phyloP scores from a whole-genome alignment of 352 stramenopile species.

The Globisporangium nodosum region DNA sequence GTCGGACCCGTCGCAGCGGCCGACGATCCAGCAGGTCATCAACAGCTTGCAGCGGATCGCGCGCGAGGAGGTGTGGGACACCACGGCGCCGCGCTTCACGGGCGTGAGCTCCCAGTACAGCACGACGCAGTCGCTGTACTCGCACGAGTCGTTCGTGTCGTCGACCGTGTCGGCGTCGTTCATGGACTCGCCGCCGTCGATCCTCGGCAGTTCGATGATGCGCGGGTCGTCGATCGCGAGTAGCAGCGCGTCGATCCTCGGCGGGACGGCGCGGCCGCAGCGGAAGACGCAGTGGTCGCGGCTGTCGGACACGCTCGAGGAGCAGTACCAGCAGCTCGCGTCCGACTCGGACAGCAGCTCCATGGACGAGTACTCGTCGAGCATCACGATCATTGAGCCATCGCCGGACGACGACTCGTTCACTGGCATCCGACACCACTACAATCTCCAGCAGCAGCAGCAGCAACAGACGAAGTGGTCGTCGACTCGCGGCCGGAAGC shows the following conservation, averaged over 20 bases:
- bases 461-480: conserved; percentile 19
- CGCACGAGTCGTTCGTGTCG: conserved; percentile 32
- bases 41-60: conserved; percentile 73
- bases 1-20: conserved; percentile 67
- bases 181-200: conserved; percentile 34
- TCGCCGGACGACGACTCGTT: conserved; percentile 16
- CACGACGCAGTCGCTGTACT: conserved; percentile 36
- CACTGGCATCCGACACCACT: neutral
- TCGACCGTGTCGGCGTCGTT: conserved; percentile 28
- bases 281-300: conserved; percentile 16
- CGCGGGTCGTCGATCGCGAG: conserved; percentile 9
- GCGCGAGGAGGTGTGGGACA: conserved; percentile 71
- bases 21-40: conserved; percentile 86
- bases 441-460: conserved; percentile 9
- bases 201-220: conserved; percentile 11
- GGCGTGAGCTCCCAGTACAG: conserved; percentile 45
- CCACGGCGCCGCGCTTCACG: conserved; percentile 48
- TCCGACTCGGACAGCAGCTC: conserved; percentile 36
- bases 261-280: conserved; percentile 5
- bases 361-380: conserved; percentile 38
- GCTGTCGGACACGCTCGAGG: conserved; percentile 29
- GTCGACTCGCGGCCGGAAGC: neutral
- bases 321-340: conserved; percentile 35
- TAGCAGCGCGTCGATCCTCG: conserved; percentile 8
- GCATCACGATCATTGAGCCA: conserved; percentile 32